A percentile compares a stretch with the other conserved stretches of the same genome.
These are phyloP conservation scores for Salix suchowensis DNA, from an alignment of 345 rosid species.

Conservation along the genomic window DNA sequence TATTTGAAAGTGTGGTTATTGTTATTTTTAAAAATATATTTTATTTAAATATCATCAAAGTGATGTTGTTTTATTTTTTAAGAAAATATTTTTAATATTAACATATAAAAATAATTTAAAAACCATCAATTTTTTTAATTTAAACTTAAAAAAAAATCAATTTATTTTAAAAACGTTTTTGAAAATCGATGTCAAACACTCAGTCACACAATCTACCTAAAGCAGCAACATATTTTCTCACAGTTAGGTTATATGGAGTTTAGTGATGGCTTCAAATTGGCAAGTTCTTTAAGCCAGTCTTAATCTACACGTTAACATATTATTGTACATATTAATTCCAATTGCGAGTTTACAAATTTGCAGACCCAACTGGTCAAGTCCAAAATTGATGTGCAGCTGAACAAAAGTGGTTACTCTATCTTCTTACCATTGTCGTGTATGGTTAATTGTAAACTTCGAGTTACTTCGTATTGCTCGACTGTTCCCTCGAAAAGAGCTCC, in stretches of 20 bases:
- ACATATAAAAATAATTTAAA: too few relatives aligned
- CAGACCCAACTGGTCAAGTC: constrained; percentile 1
- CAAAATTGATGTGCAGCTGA: background rate
- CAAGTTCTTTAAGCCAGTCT: background rate
- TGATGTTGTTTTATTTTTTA: too few relatives aligned
- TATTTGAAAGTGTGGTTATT: too few relatives aligned
- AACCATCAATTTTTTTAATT: too few relatives aligned
- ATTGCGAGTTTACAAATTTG: background rate
- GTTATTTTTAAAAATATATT: too few relatives aligned
- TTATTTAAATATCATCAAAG: too few relatives aligned
- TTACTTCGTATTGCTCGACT: background rate
- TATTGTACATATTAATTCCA: background rate
- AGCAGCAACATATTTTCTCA: constrained; percentile 11
- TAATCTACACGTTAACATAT: background rate
- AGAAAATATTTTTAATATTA: too few relatives aligned
- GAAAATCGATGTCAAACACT: fast-evolving
- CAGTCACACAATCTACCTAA: background rate
- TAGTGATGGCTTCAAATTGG: background rate
- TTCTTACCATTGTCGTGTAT: background rate
- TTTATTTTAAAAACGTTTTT: too few relatives aligned
- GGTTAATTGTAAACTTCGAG: background rate
- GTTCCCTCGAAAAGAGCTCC: background rate
- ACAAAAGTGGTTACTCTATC: background rate
- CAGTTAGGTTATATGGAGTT: background rate
- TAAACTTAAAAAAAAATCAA: too few relatives aligned